Evolutionary conservation across 352 stramenopile genomes (phyloP).

Genomic region (Phytophthora macrochlamydospora): DNA sequence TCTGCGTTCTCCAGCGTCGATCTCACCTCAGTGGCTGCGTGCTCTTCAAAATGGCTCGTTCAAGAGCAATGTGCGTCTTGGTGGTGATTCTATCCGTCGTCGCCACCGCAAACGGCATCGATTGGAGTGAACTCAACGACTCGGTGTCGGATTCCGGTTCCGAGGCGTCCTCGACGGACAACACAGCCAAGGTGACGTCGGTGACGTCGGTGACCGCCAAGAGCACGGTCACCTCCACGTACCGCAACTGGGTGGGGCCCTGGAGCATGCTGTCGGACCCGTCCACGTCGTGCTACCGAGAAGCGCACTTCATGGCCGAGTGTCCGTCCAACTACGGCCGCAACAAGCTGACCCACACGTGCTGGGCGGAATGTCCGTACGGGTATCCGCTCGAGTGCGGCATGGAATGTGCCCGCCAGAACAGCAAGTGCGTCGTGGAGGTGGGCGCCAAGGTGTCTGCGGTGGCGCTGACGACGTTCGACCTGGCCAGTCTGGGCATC

Average conservation of each 20-base stretch:
- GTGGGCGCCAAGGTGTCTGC: constrained; percentile 46
- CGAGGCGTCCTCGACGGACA: not conserved
- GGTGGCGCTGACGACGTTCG: constrained; percentile 46
- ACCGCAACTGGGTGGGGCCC: constrained; percentile 48
- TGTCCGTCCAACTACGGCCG: constrained; percentile 49
- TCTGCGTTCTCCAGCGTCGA: not conserved
- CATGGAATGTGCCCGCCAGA: constrained; percentile 60
- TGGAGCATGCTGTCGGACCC: constrained; percentile 27
- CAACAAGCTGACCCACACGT: constrained; percentile 54
- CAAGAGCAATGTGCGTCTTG: not conserved
- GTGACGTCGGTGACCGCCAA: constrained; percentile 19
- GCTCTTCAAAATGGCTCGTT: not conserved
- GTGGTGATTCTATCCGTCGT: not conserved
- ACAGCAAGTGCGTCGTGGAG: constrained; percentile 46
- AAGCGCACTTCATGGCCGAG: constrained; percentile 40
- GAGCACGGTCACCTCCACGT: constrained; percentile 26
- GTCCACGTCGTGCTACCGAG: constrained; percentile 26
- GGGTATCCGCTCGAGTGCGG: constrained; percentile 61
- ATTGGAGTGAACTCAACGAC: not conserved
- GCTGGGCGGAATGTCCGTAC: constrained; percentile 60
- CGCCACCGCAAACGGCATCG: not conserved
- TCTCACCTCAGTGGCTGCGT: not conserved
- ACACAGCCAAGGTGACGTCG: not conserved
- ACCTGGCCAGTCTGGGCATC: constrained; percentile 40
- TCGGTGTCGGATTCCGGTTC: not conserved